Evolutionary conservation across 164 flowering plant species (phyloP).

Genomic region (Vitis rotundifolia): DNA sequence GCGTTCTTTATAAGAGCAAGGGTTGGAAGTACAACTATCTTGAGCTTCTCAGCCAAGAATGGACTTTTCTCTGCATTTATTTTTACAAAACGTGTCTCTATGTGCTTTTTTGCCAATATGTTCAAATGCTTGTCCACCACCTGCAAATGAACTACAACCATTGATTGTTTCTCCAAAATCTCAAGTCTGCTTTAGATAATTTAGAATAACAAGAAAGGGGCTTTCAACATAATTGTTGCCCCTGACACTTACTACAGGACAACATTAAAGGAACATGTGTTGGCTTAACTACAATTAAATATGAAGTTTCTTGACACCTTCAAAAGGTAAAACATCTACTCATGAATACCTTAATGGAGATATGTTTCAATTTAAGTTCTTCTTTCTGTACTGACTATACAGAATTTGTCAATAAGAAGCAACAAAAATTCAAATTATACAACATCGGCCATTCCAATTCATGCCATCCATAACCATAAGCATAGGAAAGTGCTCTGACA

Average conservation of each 20-base stretch:
- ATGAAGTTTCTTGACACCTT: too few species aligned
- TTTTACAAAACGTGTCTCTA: slow-evolving; percentile 95
- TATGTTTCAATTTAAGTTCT: too few species aligned
- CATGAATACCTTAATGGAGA: too few species aligned
- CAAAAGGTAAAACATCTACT: too few species aligned
- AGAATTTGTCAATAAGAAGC: too few species aligned
- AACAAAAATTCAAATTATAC: too few species aligned
- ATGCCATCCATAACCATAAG: too few species aligned
- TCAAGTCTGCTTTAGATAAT: not conserved
- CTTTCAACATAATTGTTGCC: not conserved
- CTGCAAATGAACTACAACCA: slow-evolving; percentile 41
- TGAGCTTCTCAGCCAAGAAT: slow-evolving; percentile 85
- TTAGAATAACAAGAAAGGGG: not conserved
- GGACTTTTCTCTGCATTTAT: slow-evolving; percentile 95
- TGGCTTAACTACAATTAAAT: too few species aligned
- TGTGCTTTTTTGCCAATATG: slow-evolving; percentile 77
- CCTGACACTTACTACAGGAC: not conserved
- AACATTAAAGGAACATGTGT: too few species aligned
- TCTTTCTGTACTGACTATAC: too few species aligned
- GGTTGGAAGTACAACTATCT: slow-evolving; percentile 87
- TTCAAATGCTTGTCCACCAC: slow-evolving; percentile 91
- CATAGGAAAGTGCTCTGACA: too few species aligned
- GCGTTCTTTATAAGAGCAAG: slow-evolving; percentile 91
- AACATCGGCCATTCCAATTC: too few species aligned
- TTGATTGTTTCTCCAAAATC: slow-evolving; percentile 1